Percentiles rank a stretch among this genome's conserved stretches.
These are phyloP conservation scores for Corymbia citriodora DNA, from an alignment of 441 rosid species.

Conservation along the genomic window DNA sequence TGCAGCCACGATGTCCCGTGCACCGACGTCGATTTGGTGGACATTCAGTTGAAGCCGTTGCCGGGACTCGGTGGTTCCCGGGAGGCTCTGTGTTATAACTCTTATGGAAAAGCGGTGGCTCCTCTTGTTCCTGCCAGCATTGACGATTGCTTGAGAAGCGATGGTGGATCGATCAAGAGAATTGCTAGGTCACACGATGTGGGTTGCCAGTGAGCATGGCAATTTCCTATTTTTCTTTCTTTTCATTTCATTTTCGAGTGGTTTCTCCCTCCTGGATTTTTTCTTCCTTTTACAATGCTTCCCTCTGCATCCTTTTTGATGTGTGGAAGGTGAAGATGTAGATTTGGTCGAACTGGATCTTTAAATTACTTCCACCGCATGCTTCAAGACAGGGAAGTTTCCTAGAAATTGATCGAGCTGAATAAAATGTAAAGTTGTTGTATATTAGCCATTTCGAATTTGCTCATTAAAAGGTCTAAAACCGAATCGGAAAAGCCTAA, in stretches of 20 bases:
- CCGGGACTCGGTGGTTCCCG: slow-evolving; percentile 15
- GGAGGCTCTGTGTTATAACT: slow-evolving; percentile 67
- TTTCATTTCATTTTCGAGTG: background rate
- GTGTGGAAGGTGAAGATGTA: slow-evolving; percentile 42
- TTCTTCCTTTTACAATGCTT: background rate
- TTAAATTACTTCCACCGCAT: background rate
- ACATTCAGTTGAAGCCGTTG: slow-evolving; percentile 56
- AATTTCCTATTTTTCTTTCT: background rate
- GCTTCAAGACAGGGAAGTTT: background rate
- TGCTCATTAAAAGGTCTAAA: background rate
- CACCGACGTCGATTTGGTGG: slow-evolving; percentile 51
- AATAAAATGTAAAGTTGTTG: background rate
- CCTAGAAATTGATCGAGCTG: background rate
- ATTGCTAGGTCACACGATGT: slow-evolving; percentile 44
- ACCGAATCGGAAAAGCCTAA: fast-evolving
- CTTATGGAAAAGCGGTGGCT: slow-evolving; percentile 68
- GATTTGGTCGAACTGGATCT: slow-evolving; percentile 1
- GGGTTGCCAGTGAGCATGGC: slow-evolving; percentile 19
- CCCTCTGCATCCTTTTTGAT: slow-evolving; percentile 36
- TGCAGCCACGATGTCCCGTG: slow-evolving; percentile 74
- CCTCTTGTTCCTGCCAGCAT: slow-evolving; percentile 73
- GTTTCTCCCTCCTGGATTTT: slow-evolving; percentile 11
- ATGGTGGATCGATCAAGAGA: slow-evolving; percentile 25
- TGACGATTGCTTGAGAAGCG: slow-evolving; percentile 58
- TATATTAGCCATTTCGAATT: background rate